Evolutionary conservation across 352 stramenopile genomes (phyloP), one percentile per base, ranked within the genome.

Genomic region (Globisporangium lucens): DNA sequence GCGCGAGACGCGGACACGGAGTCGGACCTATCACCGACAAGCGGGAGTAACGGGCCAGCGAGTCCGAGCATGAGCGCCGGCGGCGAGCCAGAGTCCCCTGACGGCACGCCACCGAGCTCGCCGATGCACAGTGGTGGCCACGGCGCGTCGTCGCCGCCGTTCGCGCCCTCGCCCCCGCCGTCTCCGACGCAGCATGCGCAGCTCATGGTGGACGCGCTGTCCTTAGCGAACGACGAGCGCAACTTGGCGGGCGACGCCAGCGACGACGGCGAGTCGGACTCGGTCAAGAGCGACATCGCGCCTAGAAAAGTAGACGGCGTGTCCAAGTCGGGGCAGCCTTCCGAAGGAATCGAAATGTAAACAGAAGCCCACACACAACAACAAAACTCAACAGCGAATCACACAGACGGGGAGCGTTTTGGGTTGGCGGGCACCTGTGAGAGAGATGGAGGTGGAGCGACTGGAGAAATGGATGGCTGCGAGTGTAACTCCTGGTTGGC

Each of bases 261-360:
- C 29, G 75, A 89, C n/a, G 78, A 88, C 36, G 82, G 89, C 24
- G 76, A 75, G 43, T 90, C 83, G 53, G 85, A 93, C 72, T 93
- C 85, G 68, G 83, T 91, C 36, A 84, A 79, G 68, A 93, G 85
- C 71, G 83, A 90, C 65, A 93, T 93, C 66, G 80, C 83, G 61
- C 78, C 85, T 41, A 79, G 82, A 71, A 79, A 87, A 74, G 83
- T 93, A 56, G 83, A 74, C 60, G 76, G 69, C 61, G 67, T 89
- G 58, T 84, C 77, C 20, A 73, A 72, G 24, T 82, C 75, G 35
- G 85, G 83, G 65, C 61, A 82, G 46, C 72, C 71, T 65, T 88
- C 80, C 38, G 80, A 82, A 57, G 85, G 85, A 58, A 89, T 93
- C 67, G 72, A 81, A 49, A 93, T 93, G 82, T 93, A 80, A 81